A percentile compares a stretch with the other conserved stretches of the same genome.
Evolutionary conservation across 176 grass and related monocot genomes (phyloP).

Genomic region (Neostapfia colusana): DNA sequence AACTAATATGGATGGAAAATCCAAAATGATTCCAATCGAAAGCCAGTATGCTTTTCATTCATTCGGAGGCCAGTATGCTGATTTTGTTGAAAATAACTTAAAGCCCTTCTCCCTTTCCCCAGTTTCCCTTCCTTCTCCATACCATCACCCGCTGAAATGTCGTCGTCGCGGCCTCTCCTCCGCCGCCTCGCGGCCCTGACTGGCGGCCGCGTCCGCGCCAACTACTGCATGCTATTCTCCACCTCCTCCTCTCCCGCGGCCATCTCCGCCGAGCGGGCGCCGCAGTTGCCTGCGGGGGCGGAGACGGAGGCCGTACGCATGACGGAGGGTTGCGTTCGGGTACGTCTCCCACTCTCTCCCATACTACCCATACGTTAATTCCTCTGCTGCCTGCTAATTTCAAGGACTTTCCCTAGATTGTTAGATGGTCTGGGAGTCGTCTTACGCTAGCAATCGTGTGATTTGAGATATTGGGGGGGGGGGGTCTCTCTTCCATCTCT

Average conservation of each 20-base stretch:
- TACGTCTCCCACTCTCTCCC: neutral
- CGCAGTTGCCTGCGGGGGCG: neutral
- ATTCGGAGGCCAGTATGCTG: too few species aligned
- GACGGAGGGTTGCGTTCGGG: neutral
- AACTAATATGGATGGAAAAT: too few species aligned
- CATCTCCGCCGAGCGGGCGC: neutral
- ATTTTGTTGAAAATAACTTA: too few species aligned
- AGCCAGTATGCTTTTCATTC: too few species aligned
- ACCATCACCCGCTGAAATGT: constrained; percentile 7
- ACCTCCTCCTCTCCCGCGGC: constrained; percentile 14
- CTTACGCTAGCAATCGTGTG: neutral
- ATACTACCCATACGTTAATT: neutral
- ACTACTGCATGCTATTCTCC: constrained; percentile 31
- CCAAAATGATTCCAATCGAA: too few species aligned
- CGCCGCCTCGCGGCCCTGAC: constrained; percentile 27
- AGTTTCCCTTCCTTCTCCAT: neutral
- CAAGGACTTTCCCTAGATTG: neutral
- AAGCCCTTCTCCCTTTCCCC: too few species aligned
- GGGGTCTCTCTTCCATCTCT: too few species aligned
- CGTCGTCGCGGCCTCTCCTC: constrained; percentile 27
- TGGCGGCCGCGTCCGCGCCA: constrained; percentile 29
- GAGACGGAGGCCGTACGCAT: neutral
- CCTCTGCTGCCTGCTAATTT: neutral
- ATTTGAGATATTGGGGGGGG: neutral
- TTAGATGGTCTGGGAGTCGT: neutral